Evolutionary conservation across 2,329 filamentous ascomycete genomes (phyloP), one percentile per base, ranked within the genome.

Genomic region (Corynespora cassiicola): DNA sequence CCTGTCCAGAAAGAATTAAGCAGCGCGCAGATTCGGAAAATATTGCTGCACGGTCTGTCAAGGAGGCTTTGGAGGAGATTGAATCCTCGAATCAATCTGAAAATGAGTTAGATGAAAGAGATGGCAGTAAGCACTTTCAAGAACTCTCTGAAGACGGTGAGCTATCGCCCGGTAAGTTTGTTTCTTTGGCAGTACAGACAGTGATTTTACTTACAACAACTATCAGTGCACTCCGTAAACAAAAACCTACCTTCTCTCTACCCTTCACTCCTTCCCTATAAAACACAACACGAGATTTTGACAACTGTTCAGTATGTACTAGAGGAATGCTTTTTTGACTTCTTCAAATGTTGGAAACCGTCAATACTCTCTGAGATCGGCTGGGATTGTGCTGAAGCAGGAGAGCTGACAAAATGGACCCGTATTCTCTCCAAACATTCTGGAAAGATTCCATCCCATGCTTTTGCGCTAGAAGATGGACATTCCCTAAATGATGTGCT

Each of bases 261-360:
- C 39, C 65, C 66, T 0, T 53, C 55, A 0, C 64, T 55, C 20
- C 45, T 72, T 9, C 65, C 64, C 4, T 72, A 68, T 45, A 47
- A 52, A 19, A 43, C 61, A 3, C 68, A 72, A 36, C 66, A 73
- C 50, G 31, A 56, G 2, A 59, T 73, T 24, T 56, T 73, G n/a
- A 65, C 52, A 19, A 60, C 55, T 24, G 46, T 53, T 6, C 70
- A 73, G 42, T 42, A 50, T 6, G 29, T 70, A 12, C 56, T 73
- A 4, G 70, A 73, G 42, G 62, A 68, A 38, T 64, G 59, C 38
- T 73, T 68, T 47, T 73, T 70, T 43, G 61, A 70, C 6, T 73
- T 71, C 32, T 54, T 56, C 15, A 50, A 42, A n/a, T 61, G 53
- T 36, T 66, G 61, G 58, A 30, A 67, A 11, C 65, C 69, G 6